A percentile compares a stretch with the other conserved stretches of the same genome.
These are phyloP conservation scores for Eucalyptus curtisii DNA, from an alignment of 345 rosid genomes.

Conservation along the genomic window DNA sequence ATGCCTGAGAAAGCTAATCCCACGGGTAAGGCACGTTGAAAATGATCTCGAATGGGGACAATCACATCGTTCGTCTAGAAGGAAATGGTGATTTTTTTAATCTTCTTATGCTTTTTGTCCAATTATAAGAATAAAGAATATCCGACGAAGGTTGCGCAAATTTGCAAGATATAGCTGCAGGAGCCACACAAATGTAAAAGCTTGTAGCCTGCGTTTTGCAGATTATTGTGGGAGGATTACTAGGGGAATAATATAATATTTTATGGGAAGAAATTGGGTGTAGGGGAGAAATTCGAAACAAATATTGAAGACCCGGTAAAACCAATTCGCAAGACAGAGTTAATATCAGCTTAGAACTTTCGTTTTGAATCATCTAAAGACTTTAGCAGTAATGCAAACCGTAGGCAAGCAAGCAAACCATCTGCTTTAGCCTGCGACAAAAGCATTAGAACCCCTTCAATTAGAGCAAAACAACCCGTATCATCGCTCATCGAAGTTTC, in stretches of 20 bases:
- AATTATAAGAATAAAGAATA: background rate
- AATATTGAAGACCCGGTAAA: background rate
- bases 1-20: background rate
- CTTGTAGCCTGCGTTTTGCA: background rate
- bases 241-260: background rate
- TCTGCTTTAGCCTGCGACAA: background rate
- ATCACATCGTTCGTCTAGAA: background rate
- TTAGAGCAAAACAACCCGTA: background rate
- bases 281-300: background rate
- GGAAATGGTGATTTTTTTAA: background rate
- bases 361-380: background rate
- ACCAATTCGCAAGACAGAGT: background rate
- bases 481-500: background rate
- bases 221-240: background rate
- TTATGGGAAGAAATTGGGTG: background rate
- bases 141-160: background rate
- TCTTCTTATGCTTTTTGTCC: background rate
- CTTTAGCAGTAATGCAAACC: background rate
- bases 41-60: background rate
- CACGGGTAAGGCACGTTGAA: background rate
- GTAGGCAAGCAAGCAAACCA: background rate
- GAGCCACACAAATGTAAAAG: background rate
- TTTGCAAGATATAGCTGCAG: background rate
- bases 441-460: background rate
- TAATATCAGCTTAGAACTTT: background rate